A percentile compares a stretch with the other conserved stretches of the same genome.
Conservation (phyloP, 306 rosid species). For the Quercus glauca region DNA sequence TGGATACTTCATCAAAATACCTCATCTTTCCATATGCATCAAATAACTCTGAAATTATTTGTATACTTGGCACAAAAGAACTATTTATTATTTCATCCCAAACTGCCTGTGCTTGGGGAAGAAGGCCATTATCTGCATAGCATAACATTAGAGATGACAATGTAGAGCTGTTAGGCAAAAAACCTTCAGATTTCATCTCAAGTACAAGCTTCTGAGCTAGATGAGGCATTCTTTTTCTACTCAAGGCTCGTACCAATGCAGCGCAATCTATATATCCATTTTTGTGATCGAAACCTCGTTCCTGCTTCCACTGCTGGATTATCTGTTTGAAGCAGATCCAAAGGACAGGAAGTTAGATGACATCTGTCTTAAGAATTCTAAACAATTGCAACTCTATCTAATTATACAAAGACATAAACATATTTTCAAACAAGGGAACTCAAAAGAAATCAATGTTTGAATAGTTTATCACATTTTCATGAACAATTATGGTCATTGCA, state of each 20-base stretch:
- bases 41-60: conserved; percentile 48
- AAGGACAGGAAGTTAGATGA: neutral
- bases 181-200: conserved; percentile 33
- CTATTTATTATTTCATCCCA: conserved; percentile 65
- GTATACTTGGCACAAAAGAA: conserved; percentile 47
- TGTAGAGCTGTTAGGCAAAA: conserved; percentile 31
- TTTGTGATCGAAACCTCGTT: conserved; percentile 13
- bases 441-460: neutral
- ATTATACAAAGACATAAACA: neutral
- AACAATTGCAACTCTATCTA: neutral
- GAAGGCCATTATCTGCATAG: conserved; percentile 43
- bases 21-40: conserved; percentile 43
- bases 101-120: conserved; percentile 42
- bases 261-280: conserved; percentile 14
- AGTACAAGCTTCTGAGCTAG: conserved; percentile 36
- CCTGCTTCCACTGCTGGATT: conserved; percentile 28
- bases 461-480: neutral
- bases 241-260: conserved; percentile 15
- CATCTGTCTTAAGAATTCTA: neutral
- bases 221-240: conserved; percentile 39
- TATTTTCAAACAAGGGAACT: neutral
- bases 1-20: conserved; percentile 30
- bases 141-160: conserved; percentile 43
- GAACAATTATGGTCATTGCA: neutral
- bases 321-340: conserved; percentile 37